Percentiles rank a stretch among this genome's conserved stretches.
phyloP scores from a whole-genome alignment of 768 basidiomycete species.

The Suillus subalutaceus region DNA sequence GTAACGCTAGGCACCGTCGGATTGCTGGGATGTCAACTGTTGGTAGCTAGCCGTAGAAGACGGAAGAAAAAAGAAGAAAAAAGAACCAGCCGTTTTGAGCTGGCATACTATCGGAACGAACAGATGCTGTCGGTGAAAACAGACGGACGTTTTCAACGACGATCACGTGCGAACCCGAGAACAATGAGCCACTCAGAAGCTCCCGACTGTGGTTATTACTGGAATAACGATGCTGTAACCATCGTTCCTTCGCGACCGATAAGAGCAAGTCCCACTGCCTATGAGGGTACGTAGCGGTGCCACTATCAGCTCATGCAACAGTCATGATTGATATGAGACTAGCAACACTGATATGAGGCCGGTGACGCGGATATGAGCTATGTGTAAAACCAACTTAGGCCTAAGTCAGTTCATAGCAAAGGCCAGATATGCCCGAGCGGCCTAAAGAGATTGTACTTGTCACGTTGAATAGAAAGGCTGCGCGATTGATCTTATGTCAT shows the following conservation, averaged over 20 bases:
- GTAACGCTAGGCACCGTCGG: background rate
- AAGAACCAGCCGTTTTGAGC: background rate
- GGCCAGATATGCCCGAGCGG: background rate
- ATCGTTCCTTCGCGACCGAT: conserved; percentile 9
- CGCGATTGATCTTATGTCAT: conserved; percentile 4
- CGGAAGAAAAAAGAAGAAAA: background rate
- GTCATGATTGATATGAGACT: conserved; percentile 5
- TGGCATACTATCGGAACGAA: background rate
- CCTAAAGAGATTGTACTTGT: background rate
- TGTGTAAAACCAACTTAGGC: conserved; percentile 3
- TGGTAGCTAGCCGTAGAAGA: background rate
- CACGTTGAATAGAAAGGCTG: background rate
- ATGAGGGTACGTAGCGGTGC: background rate
- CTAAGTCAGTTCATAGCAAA: background rate
- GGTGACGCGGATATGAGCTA: conserved; percentile 2
- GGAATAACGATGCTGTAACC: conserved; percentile 1
- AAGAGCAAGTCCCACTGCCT: conserved; percentile 7
- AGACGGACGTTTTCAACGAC: background rate
- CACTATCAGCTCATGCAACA: background rate
- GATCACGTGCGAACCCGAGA: conserved; percentile 2
- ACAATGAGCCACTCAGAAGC: conserved; percentile 7
- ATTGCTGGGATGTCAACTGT: background rate
- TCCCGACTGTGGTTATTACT: background rate
- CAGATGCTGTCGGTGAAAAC: background rate
- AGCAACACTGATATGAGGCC: background rate